A percentile compares a stretch with the other conserved stretches of the same genome.
phyloP scores from a whole-genome alignment of 2,329 filamentous ascomycete genomes.

The Microcera coccophila region DNA sequence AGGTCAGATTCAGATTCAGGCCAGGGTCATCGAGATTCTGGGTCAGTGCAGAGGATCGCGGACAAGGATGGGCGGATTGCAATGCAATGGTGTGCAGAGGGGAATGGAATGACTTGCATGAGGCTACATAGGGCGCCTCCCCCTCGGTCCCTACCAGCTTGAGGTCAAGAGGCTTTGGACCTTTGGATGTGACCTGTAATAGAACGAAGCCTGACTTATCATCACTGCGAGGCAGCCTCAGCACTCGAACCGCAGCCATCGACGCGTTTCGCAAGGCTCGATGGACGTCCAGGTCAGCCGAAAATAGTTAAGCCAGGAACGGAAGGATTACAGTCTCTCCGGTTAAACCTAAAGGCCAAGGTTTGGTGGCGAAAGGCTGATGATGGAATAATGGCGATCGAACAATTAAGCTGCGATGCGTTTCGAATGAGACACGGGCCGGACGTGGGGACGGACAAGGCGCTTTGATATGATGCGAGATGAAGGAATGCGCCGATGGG shows the following conservation, averaged over 20 bases:
- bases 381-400: conserved; percentile 11
- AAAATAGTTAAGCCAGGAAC: neutral
- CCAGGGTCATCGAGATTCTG: conserved; percentile 10
- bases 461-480: neutral
- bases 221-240: conserved; percentile 57
- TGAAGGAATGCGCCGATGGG: conserved; percentile 1
- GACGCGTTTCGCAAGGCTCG: conserved; percentile 10
- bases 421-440: conserved; percentile 18
- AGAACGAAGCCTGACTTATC: conserved; percentile 54
- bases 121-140: conserved; percentile 54
- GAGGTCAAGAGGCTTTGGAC: conserved; percentile 56
- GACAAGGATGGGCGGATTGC: conserved; percentile 16
- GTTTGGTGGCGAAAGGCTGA: conserved; percentile 12
- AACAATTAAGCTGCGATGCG: conserved; percentile 4
- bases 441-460: conserved; percentile 7
- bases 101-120: conserved; percentile 46
- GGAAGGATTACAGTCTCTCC: conserved; percentile 2
- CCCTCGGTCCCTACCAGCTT: conserved; percentile 67
- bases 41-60: conserved; percentile 16
- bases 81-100: conserved; percentile 6
- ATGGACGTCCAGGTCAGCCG: conserved; percentile 4
- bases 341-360: conserved; percentile 11
- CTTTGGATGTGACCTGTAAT: conserved; percentile 52
- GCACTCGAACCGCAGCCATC: conserved; percentile 37
- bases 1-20: conserved; percentile 26